Conservation (phyloP, 805 yeast genomes). For the Phaffomyces opuntiae region DNA sequence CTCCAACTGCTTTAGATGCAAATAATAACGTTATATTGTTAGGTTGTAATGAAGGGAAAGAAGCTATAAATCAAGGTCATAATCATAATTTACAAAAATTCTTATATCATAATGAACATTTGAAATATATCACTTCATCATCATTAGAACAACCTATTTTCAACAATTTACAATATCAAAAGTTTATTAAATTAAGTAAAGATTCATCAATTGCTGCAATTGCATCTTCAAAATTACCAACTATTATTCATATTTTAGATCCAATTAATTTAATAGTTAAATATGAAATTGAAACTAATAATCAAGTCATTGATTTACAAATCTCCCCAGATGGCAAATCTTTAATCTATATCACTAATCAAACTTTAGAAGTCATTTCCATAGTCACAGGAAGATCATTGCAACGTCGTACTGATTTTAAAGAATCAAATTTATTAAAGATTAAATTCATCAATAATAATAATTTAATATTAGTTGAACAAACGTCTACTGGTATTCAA, state of each 20-base stretch:
- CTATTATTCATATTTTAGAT: slow-evolving; percentile 57
- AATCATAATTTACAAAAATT: slow-evolving; percentile 69
- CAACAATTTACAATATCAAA: slow-evolving; percentile 38
- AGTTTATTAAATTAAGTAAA: slow-evolving; percentile 49
- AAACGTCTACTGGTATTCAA: slow-evolving; percentile 12
- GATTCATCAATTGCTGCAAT: slow-evolving; percentile 62
- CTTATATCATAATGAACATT: slow-evolving; percentile 58
- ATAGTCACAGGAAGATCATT: slow-evolving; percentile 34
- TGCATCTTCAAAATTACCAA: slow-evolving; percentile 64
- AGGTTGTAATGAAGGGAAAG: slow-evolving; percentile 72
- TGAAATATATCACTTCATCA: slow-evolving; percentile 58
- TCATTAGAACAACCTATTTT: slow-evolving; percentile 44
- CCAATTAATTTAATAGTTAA: slow-evolving; percentile 48
- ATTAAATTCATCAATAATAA: slow-evolving; percentile 27
- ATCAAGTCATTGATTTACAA: slow-evolving; percentile 56
- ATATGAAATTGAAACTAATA: slow-evolving; percentile 49
- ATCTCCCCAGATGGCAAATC: slow-evolving; percentile 67
- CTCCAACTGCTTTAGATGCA: slow-evolving; percentile 76
- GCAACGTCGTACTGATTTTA: slow-evolving; percentile 28
- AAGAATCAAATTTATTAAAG: slow-evolving; percentile 26
- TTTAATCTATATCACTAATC: slow-evolving; percentile 56
- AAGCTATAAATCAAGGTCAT: slow-evolving; percentile 48
- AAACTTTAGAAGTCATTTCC: slow-evolving; percentile 39
- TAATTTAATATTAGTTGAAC: slow-evolving; percentile 12
- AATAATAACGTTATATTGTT: slow-evolving; percentile 46